Percentiles rank a stretch among this genome's conserved stretches.
Conservation (phyloP, 495 filamentous ascomycete species). For the Beverwykella pulmonaria region DNA sequence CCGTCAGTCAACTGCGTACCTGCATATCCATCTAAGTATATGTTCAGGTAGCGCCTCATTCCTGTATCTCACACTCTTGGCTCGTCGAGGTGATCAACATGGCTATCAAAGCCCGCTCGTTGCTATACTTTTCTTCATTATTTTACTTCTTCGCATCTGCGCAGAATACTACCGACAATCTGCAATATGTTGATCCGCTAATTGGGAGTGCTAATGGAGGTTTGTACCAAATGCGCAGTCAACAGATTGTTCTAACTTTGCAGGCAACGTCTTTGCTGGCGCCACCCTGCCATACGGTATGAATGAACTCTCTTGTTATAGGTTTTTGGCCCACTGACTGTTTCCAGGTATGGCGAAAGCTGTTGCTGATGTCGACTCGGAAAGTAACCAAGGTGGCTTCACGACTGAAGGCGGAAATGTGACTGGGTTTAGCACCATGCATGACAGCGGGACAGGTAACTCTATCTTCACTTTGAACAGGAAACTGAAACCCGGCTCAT, state of each 20-base stretch:
- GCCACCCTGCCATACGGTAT: slow-evolving; percentile 66
- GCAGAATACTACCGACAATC: slow-evolving; percentile 30
- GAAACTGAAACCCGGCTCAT: too few relatives aligned
- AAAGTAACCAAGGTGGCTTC: slow-evolving; percentile 70
- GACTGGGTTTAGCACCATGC: slow-evolving; percentile 69
- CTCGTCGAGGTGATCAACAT: not conserved
- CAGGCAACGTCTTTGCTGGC: slow-evolving; percentile 73
- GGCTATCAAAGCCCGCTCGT: not conserved
- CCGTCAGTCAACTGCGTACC: not conserved
- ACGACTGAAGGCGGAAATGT: slow-evolving; percentile 64
- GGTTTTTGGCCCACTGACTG: not conserved
- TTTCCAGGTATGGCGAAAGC: slow-evolving; percentile 69
- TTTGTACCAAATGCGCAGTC: not conserved
- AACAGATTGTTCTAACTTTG: not conserved
- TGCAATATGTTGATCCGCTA: slow-evolving; percentile 44
- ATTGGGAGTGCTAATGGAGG: slow-evolving; percentile 46
- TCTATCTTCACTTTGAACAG: not conserved
- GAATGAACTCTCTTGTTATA: not conserved
- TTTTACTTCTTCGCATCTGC: slow-evolving; percentile 2
- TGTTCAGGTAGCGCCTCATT: not conserved
- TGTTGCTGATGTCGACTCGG: slow-evolving; percentile 67
- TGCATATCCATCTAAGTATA: slow-evolving; percentile 10
- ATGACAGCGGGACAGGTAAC: slow-evolving; percentile 68
- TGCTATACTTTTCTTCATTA: slow-evolving; percentile 15
- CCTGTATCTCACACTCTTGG: not conserved